Evolutionary conservation across 1,284 basidiomycete genomes (phyloP).

Genomic region (Cutaneotrichosporon mucoides): DNA sequence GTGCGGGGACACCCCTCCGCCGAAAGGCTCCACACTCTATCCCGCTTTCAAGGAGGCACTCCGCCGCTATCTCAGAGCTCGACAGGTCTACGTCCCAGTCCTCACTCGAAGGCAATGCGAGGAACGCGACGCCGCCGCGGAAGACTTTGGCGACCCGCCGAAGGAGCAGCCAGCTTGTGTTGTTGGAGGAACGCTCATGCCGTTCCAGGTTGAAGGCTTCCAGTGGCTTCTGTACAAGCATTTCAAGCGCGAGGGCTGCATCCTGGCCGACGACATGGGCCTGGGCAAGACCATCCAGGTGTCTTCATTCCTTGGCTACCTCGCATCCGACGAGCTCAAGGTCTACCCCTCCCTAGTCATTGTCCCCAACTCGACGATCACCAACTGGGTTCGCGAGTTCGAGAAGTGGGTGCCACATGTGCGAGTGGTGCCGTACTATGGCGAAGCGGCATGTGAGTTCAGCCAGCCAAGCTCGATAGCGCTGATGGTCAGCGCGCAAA

Average conservation of each 20-base stretch:
- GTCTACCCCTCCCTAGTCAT: slow-evolving; percentile 78
- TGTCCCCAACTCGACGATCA: slow-evolving; percentile 72
- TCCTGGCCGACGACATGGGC: slow-evolving; percentile 98
- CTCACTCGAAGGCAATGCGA: slow-evolving; percentile 41
- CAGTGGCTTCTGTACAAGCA: slow-evolving; percentile 90
- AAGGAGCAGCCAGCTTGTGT: slow-evolving; percentile 50
- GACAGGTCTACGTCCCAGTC: slow-evolving; percentile 60
- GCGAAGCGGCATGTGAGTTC: slow-evolving; percentile 56
- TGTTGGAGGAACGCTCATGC: slow-evolving; percentile 61
- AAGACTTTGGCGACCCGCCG: slow-evolving; percentile 33
- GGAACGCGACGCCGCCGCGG: slow-evolving; percentile 37
- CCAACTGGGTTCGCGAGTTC: slow-evolving; percentile 65
- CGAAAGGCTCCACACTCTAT: slow-evolving; percentile 50
- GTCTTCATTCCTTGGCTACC: slow-evolving; percentile 73
- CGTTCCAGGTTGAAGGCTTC: slow-evolving; percentile 83
- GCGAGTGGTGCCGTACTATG: slow-evolving; percentile 45
- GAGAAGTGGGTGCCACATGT: slow-evolving; percentile 77
- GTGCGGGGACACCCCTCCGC: slow-evolving; percentile 82
- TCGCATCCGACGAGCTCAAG: slow-evolving; percentile 56
- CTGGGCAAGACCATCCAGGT: slow-evolving; percentile 73
- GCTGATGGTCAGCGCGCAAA: slow-evolving; percentile 58
- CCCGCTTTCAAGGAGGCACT: slow-evolving; percentile 65
- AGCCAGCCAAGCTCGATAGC: too few relatives aligned
- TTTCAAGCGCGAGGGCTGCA: slow-evolving; percentile 80
- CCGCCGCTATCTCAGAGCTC: slow-evolving; percentile 60